Percentiles rank a stretch among this genome's conserved stretches.
Conservation (phyloP, 257 asterid species). For the Petunia secreta region DNA sequence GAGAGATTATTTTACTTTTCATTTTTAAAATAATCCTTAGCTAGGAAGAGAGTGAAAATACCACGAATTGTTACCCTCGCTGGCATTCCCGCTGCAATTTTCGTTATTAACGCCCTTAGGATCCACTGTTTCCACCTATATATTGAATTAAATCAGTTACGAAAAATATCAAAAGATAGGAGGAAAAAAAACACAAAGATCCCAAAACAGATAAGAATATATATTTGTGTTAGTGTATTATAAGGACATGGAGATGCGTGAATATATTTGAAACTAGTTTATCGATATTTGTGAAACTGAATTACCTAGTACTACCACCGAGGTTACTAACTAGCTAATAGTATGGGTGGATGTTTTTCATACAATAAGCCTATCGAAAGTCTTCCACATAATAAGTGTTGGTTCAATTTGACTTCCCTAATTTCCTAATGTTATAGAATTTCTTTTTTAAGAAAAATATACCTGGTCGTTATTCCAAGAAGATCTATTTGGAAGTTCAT, state of each 20-base stretch:
- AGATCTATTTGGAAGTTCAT: conserved; percentile 43
- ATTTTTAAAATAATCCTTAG: background rate
- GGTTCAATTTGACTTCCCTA: background rate
- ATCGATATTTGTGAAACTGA: too few species aligned
- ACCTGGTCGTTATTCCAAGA: conserved; percentile 80
- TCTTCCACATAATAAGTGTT: background rate
- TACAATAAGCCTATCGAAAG: too few species aligned
- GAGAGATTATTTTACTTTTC: background rate
- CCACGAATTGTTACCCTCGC: conserved; percentile 67
- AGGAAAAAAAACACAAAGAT: conserved; percentile 37
- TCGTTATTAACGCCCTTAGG: conserved; percentile 54
- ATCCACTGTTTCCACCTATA: conserved; percentile 64
- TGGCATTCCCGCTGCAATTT: conserved; percentile 49
- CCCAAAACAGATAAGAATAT: too few species aligned
- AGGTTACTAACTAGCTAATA: too few species aligned
- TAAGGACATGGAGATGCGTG: too few species aligned
- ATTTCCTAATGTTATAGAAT: conserved; percentile 23
- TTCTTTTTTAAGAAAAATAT: background rate
- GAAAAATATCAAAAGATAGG: background rate
- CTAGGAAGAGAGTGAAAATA: conserved; percentile 31
- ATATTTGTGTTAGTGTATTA: too few species aligned
- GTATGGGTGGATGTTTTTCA: too few species aligned
- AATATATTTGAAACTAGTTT: too few species aligned
- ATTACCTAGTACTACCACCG: too few species aligned
- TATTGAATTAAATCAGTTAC: background rate